Conservation (phyloP, 2,329 filamentous ascomycete species). For the Fusarium nygamai region DNA sequence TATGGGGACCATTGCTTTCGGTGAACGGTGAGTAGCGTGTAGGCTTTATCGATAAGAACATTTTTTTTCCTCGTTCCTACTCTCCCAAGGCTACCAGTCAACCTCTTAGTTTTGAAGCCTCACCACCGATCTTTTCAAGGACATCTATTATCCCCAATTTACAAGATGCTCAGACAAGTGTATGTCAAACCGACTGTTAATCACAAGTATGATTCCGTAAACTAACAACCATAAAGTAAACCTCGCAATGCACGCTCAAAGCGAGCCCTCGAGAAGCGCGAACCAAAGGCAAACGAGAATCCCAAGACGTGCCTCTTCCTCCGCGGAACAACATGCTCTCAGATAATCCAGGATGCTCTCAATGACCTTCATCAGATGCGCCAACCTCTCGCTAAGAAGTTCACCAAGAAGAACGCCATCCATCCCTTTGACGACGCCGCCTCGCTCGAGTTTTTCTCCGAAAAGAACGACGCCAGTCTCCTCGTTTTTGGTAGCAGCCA, state of each 20-base stretch:
- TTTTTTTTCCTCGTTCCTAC: constrained; percentile 43
- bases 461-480: constrained; percentile 93
- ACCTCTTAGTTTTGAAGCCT: constrained; percentile 16
- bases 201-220: neutral
- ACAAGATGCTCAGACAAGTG: constrained; percentile 62
- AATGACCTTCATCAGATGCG: constrained; percentile 87
- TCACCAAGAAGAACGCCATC: constrained; percentile 96
- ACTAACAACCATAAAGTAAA: constrained; percentile 54
- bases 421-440: constrained; percentile 92
- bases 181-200: constrained; percentile 41
- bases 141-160: constrained; percentile 17
- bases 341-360: constrained; percentile 83
- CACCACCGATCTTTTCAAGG: constrained; percentile 19
- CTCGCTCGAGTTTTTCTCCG: constrained; percentile 92
- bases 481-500: constrained; percentile 85
- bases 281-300: constrained; percentile 89
- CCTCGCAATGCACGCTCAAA: constrained; percentile 85
- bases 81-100: constrained; percentile 10
- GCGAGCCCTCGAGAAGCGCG: constrained; percentile 91
- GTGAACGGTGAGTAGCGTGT: constrained; percentile 13
- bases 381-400: constrained; percentile 85
- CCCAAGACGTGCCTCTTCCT: constrained; percentile 91
- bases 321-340: constrained; percentile 85
- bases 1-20: neutral
- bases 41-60: constrained; percentile 49